phyloP scores from a whole-genome alignment of 129 eudicot species.

The Smallanthus sonchifolius region DNA sequence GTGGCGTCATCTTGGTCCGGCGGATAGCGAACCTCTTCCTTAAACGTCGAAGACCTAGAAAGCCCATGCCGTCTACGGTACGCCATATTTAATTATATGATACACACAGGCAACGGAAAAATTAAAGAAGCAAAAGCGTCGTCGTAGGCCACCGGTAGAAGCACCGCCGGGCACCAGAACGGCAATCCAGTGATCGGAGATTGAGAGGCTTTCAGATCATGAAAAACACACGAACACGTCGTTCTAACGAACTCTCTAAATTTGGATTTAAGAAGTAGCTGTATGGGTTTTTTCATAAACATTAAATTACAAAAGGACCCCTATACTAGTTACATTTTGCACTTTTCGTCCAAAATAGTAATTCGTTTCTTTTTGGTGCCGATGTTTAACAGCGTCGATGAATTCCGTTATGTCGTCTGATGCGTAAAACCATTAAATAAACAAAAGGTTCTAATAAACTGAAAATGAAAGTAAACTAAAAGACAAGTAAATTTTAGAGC shows the following conservation, averaged over 20 bases:
- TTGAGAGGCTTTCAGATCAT: constrained; percentile 18
- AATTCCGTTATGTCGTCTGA: neutral
- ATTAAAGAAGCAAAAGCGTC: neutral
- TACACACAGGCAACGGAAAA: neutral
- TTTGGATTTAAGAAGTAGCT: neutral
- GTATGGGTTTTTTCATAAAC: constrained; percentile 5
- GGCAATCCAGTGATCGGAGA: constrained; percentile 19
- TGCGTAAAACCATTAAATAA: neutral
- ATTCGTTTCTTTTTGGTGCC: neutral
- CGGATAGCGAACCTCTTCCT: constrained; percentile 39
- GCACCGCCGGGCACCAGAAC: constrained; percentile 30
- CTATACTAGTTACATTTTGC: neutral
- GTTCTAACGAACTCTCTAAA: constrained; percentile 22
- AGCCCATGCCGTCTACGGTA: constrained; percentile 58
- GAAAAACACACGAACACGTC: constrained; percentile 14
- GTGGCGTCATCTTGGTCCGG: constrained; percentile 17
- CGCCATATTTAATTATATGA: constrained; percentile 42
- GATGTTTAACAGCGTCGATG: neutral
- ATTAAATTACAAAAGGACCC: neutral
- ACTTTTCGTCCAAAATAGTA: neutral
- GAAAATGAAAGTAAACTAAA: too few species aligned
- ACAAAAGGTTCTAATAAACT: too few species aligned
- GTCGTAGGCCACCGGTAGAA: constrained; percentile 23
- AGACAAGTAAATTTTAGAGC: too few species aligned
- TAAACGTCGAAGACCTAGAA: constrained; percentile 55